Evolutionary conservation across 768 basidiomycete genomes (phyloP).

Genomic region (Rhodotorula graminis): DNA sequence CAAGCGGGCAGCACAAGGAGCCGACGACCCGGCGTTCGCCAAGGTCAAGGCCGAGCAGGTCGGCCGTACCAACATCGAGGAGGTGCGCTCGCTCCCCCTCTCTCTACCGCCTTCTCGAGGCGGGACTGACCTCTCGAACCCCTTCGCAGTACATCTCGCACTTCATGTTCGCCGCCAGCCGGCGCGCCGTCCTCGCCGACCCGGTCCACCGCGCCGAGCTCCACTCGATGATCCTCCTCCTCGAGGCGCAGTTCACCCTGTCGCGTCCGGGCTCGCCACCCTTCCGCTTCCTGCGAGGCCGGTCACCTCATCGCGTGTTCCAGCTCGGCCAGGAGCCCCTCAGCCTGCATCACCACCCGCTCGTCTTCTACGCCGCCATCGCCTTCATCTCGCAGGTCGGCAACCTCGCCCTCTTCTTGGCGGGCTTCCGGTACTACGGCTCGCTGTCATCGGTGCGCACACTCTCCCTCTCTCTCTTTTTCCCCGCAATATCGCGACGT

Average conservation of each 20-base stretch:
- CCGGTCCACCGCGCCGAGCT: conserved; percentile 24
- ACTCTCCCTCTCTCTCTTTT: neutral
- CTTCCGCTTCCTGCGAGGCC: conserved; percentile 20
- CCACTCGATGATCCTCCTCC: conserved; percentile 28
- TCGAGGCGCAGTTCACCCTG: conserved; percentile 28
- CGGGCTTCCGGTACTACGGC: conserved; percentile 36
- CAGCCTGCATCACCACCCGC: conserved; percentile 16
- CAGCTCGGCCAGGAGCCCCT: conserved; percentile 18
- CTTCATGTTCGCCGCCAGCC: conserved; percentile 13
- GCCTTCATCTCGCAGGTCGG: neutral
- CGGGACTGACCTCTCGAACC: neutral
- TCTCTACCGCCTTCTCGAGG: neutral
- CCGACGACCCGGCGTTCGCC: conserved; percentile 12
- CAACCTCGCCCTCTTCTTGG: conserved; percentile 2
- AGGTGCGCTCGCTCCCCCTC: conserved; percentile 9
- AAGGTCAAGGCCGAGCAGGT: conserved; percentile 18
- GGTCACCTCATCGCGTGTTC: conserved; percentile 12
- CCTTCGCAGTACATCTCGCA: conserved; percentile 14
- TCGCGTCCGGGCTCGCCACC: conserved; percentile 4
- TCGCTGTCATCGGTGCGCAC: neutral
- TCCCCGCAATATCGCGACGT: neutral
- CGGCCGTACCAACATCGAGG: conserved; percentile 33
- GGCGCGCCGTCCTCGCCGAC: conserved; percentile 1
- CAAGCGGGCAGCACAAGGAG: conserved; percentile 9
- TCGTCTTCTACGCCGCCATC: conserved; percentile 25